Percentiles rank a stretch among this genome's conserved stretches.
phyloP scores from a whole-genome alignment of 2,329 filamentous ascomycete species.

The Raffaelea ambrosiae region DNA sequence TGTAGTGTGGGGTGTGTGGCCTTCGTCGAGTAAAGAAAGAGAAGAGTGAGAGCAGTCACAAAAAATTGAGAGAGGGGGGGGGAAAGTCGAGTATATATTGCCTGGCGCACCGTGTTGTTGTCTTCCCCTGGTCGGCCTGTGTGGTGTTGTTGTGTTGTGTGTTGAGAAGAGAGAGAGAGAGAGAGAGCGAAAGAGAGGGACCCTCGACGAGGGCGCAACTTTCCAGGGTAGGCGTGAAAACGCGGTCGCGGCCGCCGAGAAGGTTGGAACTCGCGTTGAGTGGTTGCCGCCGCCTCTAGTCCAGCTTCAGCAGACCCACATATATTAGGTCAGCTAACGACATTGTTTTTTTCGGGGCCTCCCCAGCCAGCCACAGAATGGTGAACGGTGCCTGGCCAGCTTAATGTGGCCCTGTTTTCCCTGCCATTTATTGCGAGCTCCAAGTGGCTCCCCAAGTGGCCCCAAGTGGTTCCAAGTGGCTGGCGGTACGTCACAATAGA shows the following conservation, averaged over 20 bases:
- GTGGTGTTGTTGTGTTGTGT: too few relatives aligned
- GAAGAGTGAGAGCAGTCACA: not conserved
- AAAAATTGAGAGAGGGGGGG: not conserved
- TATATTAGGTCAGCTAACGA: too few relatives aligned
- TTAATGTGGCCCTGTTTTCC: conserved; percentile 3
- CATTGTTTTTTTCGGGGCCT: too few relatives aligned
- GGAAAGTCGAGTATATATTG: not conserved
- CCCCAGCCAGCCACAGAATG: too few relatives aligned
- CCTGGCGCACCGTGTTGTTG: too few relatives aligned
- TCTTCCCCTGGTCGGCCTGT: too few relatives aligned
- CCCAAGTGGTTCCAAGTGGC: too few relatives aligned
- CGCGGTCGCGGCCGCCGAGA: conserved; percentile 8
- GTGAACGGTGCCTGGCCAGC: not conserved
- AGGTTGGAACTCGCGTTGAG: conserved; percentile 13
- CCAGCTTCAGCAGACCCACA: not conserved
- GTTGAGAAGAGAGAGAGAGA: not conserved
- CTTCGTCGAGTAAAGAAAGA: not conserved
- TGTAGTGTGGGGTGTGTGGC: too few relatives aligned
- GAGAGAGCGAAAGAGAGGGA: not conserved
- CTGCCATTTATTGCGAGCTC: too few relatives aligned
- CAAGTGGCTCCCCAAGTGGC: too few relatives aligned
- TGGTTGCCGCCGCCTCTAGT: conserved; percentile 7
- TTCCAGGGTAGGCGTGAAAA: conserved; percentile 3
- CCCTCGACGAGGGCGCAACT: not conserved
- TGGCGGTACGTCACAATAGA: conserved; percentile 9